These are phyloP conservation scores for Casuarina cunninghamiana DNA, from an alignment of 306 rosid species.

Conservation along the genomic window DNA sequence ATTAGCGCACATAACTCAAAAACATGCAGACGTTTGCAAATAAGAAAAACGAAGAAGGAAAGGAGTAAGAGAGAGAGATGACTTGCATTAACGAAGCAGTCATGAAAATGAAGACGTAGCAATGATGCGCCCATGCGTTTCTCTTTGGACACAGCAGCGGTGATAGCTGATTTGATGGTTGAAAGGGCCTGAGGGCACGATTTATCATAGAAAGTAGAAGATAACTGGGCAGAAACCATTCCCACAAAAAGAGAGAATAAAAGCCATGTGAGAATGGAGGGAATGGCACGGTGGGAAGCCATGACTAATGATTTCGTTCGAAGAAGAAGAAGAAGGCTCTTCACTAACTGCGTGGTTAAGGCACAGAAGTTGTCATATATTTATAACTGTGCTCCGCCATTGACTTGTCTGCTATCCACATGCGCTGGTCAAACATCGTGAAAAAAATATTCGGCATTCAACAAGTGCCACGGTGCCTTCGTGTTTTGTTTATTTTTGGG, in stretches of 20 bases:
- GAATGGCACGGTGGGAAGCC: slow-evolving; percentile 10
- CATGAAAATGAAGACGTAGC: slow-evolving; percentile 89
- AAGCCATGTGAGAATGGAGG: slow-evolving; percentile 11
- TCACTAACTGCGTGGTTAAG: slow-evolving; percentile 1
- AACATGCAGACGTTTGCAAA: background rate
- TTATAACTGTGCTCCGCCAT: slow-evolving; percentile 11
- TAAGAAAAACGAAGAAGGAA: background rate
- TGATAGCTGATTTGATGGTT: slow-evolving; percentile 42
- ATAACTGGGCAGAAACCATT: slow-evolving; percentile 51
- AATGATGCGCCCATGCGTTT: slow-evolving; percentile 83
- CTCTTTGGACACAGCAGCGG: slow-evolving; percentile 48
- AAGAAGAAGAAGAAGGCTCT: background rate
- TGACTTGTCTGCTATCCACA: background rate
- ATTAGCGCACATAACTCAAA: background rate
- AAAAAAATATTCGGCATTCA: background rate
- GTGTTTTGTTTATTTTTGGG: too few species aligned
- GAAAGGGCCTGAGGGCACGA: slow-evolving; percentile 62
- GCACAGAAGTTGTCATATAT: slow-evolving; percentile 9
- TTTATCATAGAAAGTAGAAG: slow-evolving; percentile 45
- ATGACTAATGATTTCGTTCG: background rate
- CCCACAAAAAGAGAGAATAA: slow-evolving; percentile 28
- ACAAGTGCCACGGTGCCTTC: too few species aligned
- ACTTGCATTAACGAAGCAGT: slow-evolving; percentile 86
- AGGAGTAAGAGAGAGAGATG: background rate
- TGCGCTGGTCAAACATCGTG: background rate